Evolutionary conservation across 169 alveolate species (phyloP).

Genomic region (Cryptosporidium baileyi): DNA sequence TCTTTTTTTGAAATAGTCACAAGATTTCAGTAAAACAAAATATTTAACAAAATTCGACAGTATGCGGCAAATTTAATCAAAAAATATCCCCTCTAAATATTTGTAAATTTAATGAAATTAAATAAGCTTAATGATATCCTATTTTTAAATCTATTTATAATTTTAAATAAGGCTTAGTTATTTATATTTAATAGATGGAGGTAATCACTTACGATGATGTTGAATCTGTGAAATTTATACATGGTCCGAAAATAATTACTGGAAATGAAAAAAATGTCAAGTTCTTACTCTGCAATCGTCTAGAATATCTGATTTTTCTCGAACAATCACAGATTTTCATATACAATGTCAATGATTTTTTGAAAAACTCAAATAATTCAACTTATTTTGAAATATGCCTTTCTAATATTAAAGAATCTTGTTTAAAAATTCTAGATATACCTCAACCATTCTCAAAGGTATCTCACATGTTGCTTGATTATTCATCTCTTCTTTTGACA

Average conservation of each 20-base stretch:
- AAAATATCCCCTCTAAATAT: too few species aligned
- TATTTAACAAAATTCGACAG: too few species aligned
- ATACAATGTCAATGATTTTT: not conserved
- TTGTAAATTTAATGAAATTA: too few species aligned
- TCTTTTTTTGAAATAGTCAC: not conserved
- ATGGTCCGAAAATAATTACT: slow-evolving; percentile 38
- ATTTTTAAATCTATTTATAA: not conserved
- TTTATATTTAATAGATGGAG: slow-evolving; percentile 13
- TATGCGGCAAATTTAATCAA: too few species aligned
- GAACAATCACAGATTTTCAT: not conserved
- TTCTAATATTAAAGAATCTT: not conserved
- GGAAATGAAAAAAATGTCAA: not conserved
- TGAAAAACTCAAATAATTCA: not conserved
- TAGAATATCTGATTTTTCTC: slow-evolving; percentile 15
- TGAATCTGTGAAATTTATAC: slow-evolving; percentile 36
- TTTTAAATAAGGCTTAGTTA: not conserved
- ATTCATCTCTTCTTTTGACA: slow-evolving; percentile 20
- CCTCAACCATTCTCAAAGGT: not conserved
- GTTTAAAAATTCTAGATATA: not conserved
- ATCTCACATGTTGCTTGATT: slow-evolving; percentile 12
- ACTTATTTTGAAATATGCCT: not conserved
- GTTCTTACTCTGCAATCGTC: slow-evolving; percentile 33
- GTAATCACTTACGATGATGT: slow-evolving; percentile 40
- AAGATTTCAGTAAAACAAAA: too few species aligned
- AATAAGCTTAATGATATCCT: not conserved